A percentile compares a stretch with the other conserved stretches of the same genome.
Conservation (phyloP, 805 yeast species). For the Diddensiella transvaalensis region DNA sequence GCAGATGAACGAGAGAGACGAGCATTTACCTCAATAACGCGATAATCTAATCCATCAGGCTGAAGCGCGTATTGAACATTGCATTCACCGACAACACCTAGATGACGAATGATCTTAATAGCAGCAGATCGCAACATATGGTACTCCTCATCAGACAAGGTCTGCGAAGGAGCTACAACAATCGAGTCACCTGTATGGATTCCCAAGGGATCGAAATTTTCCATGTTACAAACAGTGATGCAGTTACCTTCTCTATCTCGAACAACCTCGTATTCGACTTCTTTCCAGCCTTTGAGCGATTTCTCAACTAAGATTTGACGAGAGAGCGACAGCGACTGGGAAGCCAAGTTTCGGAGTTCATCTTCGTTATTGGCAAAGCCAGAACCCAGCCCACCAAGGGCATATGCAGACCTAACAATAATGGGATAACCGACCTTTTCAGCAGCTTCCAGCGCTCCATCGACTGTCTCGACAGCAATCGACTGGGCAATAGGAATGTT, state of each 20-base stretch:
- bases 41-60: slow-evolving; percentile 91
- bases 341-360: slow-evolving; percentile 81
- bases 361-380: slow-evolving; percentile 85
- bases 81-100: slow-evolving; percentile 99
- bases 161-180: slow-evolving; percentile 98
- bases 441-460: slow-evolving; percentile 92
- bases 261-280: slow-evolving; percentile 97
- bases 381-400: slow-evolving; percentile 96
- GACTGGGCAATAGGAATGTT: slow-evolving; percentile 96
- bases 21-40: slow-evolving; percentile 97
- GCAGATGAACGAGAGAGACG: slow-evolving; percentile 97
- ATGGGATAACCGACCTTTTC: slow-evolving; percentile 86
- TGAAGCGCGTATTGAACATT: slow-evolving; percentile 95
- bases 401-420: slow-evolving; percentile 95
- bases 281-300: slow-evolving; percentile 98
- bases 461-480: slow-evolving; percentile 89
- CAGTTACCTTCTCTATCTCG: slow-evolving; percentile 96
- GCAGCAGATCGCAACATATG: slow-evolving; percentile 98
- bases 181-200: slow-evolving; percentile 99
- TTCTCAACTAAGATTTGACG: slow-evolving; percentile 96
- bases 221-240: slow-evolving; percentile 99
- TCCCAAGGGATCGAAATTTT: slow-evolving; percentile 96
- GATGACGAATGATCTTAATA: slow-evolving; percentile 92
- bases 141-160: slow-evolving; percentile 93
- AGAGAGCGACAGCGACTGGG: slow-evolving; percentile 83